phyloP scores from a whole-genome alignment of 2,329 filamentous ascomycete species.

The Fusarium irregulare region DNA sequence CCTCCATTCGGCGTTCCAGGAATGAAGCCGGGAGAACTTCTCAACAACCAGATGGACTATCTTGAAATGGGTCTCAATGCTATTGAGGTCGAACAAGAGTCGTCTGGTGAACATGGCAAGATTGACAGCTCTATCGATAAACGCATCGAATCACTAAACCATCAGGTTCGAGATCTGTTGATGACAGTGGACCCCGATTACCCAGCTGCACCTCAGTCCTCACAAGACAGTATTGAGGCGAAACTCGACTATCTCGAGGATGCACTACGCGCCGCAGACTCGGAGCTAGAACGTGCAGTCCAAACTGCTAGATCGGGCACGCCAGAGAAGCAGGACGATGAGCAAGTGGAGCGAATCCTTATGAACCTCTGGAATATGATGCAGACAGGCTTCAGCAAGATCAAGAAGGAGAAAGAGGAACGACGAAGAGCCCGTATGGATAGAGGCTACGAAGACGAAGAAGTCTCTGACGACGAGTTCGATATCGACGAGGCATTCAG shows the following conservation, averaged over 20 bases:
- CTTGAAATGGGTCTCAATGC: slow-evolving; percentile 73
- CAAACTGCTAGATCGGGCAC: slow-evolving; percentile 46
- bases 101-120: slow-evolving; percentile 48
- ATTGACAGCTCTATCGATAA: slow-evolving; percentile 61
- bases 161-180: slow-evolving; percentile 70
- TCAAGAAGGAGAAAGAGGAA: slow-evolving; percentile 65
- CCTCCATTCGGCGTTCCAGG: slow-evolving; percentile 53
- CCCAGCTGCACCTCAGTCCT: slow-evolving; percentile 67
- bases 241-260: slow-evolving; percentile 77
- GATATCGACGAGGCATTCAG: slow-evolving; percentile 73
- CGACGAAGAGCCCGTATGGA: slow-evolving; percentile 64
- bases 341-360: slow-evolving; percentile 68
- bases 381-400: slow-evolving; percentile 62
- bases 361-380: slow-evolving; percentile 69
- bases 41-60: slow-evolving; percentile 74
- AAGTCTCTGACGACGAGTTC: slow-evolving; percentile 69
- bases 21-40: slow-evolving; percentile 58
- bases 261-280: slow-evolving; percentile 63
- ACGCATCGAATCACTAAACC: slow-evolving; percentile 72
- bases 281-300: slow-evolving; percentile 54
- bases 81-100: slow-evolving; percentile 68
- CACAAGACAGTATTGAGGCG: slow-evolving; percentile 68
- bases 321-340: slow-evolving; percentile 47
- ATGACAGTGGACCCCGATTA: slow-evolving; percentile 60
- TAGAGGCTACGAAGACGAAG: slow-evolving; percentile 68